phyloP scores from a whole-genome alignment of 2,329 filamentous ascomycete species.

The Cryphonectria nitschkei region DNA sequence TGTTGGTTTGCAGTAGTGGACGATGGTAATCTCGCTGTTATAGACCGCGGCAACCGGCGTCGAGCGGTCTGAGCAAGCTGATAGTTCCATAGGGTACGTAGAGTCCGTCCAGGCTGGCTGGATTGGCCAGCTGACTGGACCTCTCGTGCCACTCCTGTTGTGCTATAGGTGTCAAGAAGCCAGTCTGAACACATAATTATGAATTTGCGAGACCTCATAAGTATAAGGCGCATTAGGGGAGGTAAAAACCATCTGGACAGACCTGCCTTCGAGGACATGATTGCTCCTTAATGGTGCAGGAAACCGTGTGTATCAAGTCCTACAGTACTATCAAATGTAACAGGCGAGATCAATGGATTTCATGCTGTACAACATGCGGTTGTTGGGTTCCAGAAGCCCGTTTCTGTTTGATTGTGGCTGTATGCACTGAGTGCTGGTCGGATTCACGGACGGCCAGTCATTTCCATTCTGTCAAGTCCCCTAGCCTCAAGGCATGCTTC shows the following conservation, averaged over 20 bases:
- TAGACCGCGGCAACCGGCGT: conserved; percentile 19
- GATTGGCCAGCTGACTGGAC: too few species aligned
- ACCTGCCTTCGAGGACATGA: conserved; percentile 7
- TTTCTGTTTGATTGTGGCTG: conserved; percentile 28
- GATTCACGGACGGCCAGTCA: conserved; percentile 21
- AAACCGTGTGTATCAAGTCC: conserved; percentile 1
- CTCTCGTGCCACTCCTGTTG: conserved; percentile 11
- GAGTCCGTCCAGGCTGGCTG: conserved; percentile 2
- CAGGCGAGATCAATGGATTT: not conserved
- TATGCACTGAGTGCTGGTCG: conserved; percentile 13
- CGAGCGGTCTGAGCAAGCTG: conserved; percentile 18
- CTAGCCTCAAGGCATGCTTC: conserved; percentile 17
- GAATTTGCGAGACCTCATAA: conserved; percentile 4
- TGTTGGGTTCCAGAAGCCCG: conserved; percentile 6
- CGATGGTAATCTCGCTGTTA: not conserved
- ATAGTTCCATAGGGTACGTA: not conserved
- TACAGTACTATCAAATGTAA: conserved; percentile 5
- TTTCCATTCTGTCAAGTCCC: conserved; percentile 3
- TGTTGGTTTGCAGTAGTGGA: not conserved
- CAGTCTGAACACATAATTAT: conserved; percentile 15
- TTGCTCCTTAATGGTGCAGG: conserved; percentile 16
- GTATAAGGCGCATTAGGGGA: not conserved
- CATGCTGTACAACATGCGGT: conserved; percentile 16
- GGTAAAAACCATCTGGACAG: not conserved
- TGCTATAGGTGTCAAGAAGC: conserved; percentile 25